These are phyloP conservation scores for Fusarium ambrosium DNA, from an alignment of 2,329 filamentous ascomycete genomes.

Conservation along the genomic window DNA sequence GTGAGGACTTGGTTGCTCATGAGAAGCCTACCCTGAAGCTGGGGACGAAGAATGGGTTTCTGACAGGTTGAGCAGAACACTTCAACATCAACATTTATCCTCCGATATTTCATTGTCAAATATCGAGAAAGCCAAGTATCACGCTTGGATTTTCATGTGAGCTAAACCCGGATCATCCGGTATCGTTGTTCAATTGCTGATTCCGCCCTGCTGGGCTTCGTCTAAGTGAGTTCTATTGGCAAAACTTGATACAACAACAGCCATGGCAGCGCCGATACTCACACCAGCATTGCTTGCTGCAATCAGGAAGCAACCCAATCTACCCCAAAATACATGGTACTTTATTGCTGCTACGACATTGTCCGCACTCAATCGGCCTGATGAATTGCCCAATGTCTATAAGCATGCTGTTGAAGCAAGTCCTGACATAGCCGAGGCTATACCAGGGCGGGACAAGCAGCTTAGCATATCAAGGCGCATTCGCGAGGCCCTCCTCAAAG, in stretches of 20 bases:
- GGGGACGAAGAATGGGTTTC: neutral
- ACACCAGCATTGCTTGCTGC: slow-evolving; percentile 39
- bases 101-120: neutral
- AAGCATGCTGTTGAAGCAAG: slow-evolving; percentile 25
- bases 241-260: slow-evolving; percentile 10
- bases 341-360: slow-evolving; percentile 44
- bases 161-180: neutral
- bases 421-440: neutral
- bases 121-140: neutral
- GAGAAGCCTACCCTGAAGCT: slow-evolving; percentile 37
- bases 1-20: neutral
- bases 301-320: slow-evolving; percentile 41
- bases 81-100: neutral
- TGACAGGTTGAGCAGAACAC: neutral
- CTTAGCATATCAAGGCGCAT: slow-evolving; percentile 39
- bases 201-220: neutral
- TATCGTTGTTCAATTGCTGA: neutral
- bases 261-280: slow-evolving; percentile 31
- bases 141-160: neutral
- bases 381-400: slow-evolving; percentile 39
- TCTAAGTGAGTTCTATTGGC: neutral
- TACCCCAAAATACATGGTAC: slow-evolving; percentile 46
- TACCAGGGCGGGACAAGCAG: slow-evolving; percentile 26
- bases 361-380: slow-evolving; percentile 42
- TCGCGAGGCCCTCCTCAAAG: slow-evolving; percentile 44